Evolutionary conservation across 2,329 filamentous ascomycete genomes (phyloP), one percentile per base, ranked within the genome.

Genomic region (Neoascochyta sp.): DNA sequence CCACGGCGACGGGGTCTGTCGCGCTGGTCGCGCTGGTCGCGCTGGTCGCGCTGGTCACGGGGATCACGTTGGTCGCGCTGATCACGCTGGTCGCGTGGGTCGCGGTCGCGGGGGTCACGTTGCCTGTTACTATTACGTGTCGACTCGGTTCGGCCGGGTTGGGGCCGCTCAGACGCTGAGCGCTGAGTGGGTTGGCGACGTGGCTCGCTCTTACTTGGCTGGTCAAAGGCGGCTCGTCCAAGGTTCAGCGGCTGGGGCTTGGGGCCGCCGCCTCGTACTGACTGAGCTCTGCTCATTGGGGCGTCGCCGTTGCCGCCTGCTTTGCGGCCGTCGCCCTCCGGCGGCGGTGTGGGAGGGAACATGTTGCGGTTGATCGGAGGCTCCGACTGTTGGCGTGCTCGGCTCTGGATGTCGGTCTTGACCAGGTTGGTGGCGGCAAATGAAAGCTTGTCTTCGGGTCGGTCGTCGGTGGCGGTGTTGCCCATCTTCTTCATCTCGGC

Each of bases 281-380:
- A 74, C 15, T 68, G 65, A 13, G 70, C 65, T 29, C 75, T 66
- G 45, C 52, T 64, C 58, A 54, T 67, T 38, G 52, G 63, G 49
- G 51, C 63, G 23, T 61, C 44, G 23, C 43, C 34, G 22, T 43
- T 47, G 16, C 45, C 53, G 26, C 39, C 45, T 20, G 56, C 57
- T 29, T 43, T 53, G 7, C 58, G 47, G 27, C 81, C 83, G 47
- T 95, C 88, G 41, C 78, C 77, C 69, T 98, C 92, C 5, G 92
- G 92, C 5, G 92, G 92, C 22, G 92, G 92, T n/a, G 92, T 96
- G n/a, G 92, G 92, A 11, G 92, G 92, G 68, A 96, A 95, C 41
- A 90, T 77, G 51, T 85, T 86, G 50, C 87, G 80, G 57, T 77
- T 78, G 43, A 80, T 70, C 1, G 86, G 86, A 7, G 87, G 86